These are phyloP conservation scores for Fusarium tanahbumbuense DNA, from an alignment of 2,329 filamentous ascomycete species.

Conservation along the genomic window DNA sequence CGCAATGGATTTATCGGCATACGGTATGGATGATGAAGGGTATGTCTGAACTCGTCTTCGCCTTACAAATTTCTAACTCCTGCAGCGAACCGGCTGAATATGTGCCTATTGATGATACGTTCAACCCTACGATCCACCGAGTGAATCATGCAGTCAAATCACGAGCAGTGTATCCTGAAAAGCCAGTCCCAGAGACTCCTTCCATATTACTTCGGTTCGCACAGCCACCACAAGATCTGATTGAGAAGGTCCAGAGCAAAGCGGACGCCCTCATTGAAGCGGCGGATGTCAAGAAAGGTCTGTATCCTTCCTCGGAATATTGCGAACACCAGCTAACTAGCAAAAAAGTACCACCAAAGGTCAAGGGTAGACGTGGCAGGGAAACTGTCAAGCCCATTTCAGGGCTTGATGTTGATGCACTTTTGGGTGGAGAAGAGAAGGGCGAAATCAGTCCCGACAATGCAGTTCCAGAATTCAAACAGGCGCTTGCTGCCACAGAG, in stretches of 20 bases:
- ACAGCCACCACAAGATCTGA: constrained; percentile 74
- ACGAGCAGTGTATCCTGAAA: constrained; percentile 79
- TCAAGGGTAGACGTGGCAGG: constrained; percentile 76
- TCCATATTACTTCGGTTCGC: constrained; percentile 78
- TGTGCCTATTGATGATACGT: constrained; percentile 82
- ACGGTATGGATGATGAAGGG: constrained; percentile 80
- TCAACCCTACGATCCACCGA: constrained; percentile 86
- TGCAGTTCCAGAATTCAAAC: constrained; percentile 90
- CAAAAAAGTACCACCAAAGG: constrained; percentile 77
- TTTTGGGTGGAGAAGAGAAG: constrained; percentile 71
- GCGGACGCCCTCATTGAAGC: constrained; percentile 74
- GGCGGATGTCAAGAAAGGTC: constrained; percentile 87
- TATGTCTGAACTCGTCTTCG: constrained; percentile 51
- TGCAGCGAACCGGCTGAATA: constrained; percentile 70
- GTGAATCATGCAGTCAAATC: constrained; percentile 87
- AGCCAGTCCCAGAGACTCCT: constrained; percentile 70
- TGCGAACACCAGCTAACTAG: constrained; percentile 27
- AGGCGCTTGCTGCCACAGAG: constrained; percentile 72
- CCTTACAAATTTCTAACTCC: constrained; percentile 25
- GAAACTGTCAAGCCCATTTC: constrained; percentile 86
- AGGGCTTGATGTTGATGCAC: constrained; percentile 84
- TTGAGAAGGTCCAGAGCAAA: constrained; percentile 65
- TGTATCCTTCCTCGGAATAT: constrained; percentile 5
- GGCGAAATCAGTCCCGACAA: constrained; percentile 71
- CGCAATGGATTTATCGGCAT: constrained; percentile 84